These are phyloP conservation scores for Pseudozyma flocculosa DNA, from an alignment of 1,284 basidiomycete species.

Conservation along the genomic window DNA sequence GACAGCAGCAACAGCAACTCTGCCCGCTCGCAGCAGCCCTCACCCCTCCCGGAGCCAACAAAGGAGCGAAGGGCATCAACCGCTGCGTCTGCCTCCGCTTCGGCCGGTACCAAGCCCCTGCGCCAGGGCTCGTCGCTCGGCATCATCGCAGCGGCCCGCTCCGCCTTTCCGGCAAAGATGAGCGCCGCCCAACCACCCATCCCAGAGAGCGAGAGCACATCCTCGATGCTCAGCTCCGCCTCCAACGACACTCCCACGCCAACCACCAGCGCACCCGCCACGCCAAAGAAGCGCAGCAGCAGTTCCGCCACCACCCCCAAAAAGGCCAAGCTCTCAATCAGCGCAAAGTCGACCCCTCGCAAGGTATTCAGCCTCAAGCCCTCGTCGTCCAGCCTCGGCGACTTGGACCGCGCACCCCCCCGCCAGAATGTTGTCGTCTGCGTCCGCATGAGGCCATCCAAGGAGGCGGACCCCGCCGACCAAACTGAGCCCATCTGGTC, in stretches of 20 bases:
- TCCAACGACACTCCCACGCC: neutral
- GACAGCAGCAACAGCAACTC: no score
- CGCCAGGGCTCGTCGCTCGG: neutral
- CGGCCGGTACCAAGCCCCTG: no score
- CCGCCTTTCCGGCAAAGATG: slow-evolving; percentile 2
- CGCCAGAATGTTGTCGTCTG: slow-evolving; percentile 56
- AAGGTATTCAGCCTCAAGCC: neutral
- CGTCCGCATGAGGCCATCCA: slow-evolving; percentile 47
- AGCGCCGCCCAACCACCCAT: slow-evolving; percentile 3
- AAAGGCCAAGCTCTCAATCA: slow-evolving; percentile 17
- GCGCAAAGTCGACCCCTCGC: neutral
- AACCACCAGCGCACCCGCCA: neutral
- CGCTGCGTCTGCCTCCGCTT: no score
- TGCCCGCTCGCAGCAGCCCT: neutral
- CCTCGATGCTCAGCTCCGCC: neutral
- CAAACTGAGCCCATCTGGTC: slow-evolving; percentile 30
- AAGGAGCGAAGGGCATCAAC: no score
- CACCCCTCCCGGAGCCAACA: no score
- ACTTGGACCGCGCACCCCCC: neutral
- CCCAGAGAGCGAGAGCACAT: neutral
- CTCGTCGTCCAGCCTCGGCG: neutral
- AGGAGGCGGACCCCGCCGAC: slow-evolving; percentile 3
- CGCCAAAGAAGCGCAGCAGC: slow-evolving; percentile 8
- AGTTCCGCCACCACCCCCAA: slow-evolving; percentile 15
- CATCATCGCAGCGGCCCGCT: neutral